These are phyloP conservation scores for Debaryomyces tyrocola DNA, from an alignment of 805 yeast genomes.

Conservation along the genomic window DNA sequence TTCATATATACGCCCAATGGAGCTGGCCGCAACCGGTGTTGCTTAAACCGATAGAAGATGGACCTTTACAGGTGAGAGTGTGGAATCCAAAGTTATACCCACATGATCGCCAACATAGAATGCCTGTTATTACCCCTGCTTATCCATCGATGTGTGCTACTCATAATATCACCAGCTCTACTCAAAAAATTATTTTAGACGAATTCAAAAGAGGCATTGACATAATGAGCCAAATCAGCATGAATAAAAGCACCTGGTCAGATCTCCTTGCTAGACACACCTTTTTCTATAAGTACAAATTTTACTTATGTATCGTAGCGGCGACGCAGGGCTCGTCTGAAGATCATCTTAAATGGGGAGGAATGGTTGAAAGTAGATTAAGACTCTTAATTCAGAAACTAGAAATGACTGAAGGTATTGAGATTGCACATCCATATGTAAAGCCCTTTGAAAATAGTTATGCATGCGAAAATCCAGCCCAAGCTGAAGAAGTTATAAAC, in stretches of 20 bases:
- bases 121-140: slow-evolving; percentile 99
- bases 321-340: slow-evolving; percentile 73
- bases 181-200: slow-evolving; percentile 75
- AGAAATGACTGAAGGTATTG: slow-evolving; percentile 73
- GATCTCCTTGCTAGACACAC: slow-evolving; percentile 76
- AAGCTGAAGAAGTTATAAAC: slow-evolving; percentile 54
- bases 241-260: slow-evolving; percentile 68
- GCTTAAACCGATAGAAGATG: slow-evolving; percentile 91
- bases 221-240: slow-evolving; percentile 64
- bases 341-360: slow-evolving; percentile 88
- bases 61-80: slow-evolving; percentile 91
- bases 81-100: slow-evolving; percentile 96
- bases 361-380: slow-evolving; percentile 86
- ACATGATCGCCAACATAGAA: slow-evolving; percentile 83
- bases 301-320: slow-evolving; percentile 80
- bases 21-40: slow-evolving; percentile 98
- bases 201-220: slow-evolving; percentile 79
- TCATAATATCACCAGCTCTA: slow-evolving; percentile 88
- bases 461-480: slow-evolving; percentile 47
- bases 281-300: slow-evolving; percentile 81
- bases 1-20: slow-evolving; percentile 85
- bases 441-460: slow-evolving; percentile 66
- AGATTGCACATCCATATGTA: slow-evolving; percentile 86
- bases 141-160: slow-evolving; percentile 99
- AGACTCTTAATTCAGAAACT: slow-evolving; percentile 80